phyloP scores from a whole-genome alignment of 345 rosid species.

The Erucastrum elatum region DNA sequence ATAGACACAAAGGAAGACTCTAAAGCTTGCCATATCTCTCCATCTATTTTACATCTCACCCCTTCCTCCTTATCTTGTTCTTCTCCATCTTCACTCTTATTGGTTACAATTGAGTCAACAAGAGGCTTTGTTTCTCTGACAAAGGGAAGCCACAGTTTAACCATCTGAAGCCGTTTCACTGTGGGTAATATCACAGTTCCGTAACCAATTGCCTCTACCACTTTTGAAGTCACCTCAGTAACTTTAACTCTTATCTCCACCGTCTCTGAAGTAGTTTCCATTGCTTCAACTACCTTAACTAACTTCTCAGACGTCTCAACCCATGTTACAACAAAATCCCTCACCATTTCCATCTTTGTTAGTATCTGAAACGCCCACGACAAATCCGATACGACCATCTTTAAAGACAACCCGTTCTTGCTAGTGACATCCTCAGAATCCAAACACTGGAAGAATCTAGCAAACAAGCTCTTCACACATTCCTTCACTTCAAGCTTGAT shows the following conservation, averaged over 20 bases:
- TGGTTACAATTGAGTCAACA: constrained; percentile 44
- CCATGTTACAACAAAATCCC: too few species aligned
- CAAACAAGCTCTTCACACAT: too few species aligned
- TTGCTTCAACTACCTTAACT: too few species aligned
- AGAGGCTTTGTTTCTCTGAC: constrained; percentile 65
- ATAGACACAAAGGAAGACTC: constrained; percentile 74
- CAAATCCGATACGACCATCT: constrained; percentile 56
- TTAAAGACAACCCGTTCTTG: constrained; percentile 50
- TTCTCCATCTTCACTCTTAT: constrained; percentile 16
- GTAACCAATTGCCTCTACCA: constrained; percentile 69
- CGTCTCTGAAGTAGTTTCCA: constrained; percentile 36
- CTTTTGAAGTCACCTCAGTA: constrained; percentile 72
- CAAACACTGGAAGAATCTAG: constrained; percentile 52
- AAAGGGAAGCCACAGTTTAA: constrained; percentile 89
- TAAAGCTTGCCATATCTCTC: constrained; percentile 79
- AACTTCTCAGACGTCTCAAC: too few species aligned
- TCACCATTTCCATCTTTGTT: too few species aligned
- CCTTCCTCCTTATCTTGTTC: constrained; percentile 23
- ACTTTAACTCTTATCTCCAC: constrained; percentile 54
- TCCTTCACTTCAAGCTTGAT: too few species aligned
- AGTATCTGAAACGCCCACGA: constrained; percentile 73
- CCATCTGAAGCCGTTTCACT: constrained; percentile 58
- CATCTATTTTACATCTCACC: constrained; percentile 48
- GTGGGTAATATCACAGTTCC: constrained; percentile 74
- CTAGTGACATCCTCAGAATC: constrained; percentile 34